Evolutionary conservation across 768 basidiomycete genomes (phyloP).

Genomic region (Lactifluus subvellereus): DNA sequence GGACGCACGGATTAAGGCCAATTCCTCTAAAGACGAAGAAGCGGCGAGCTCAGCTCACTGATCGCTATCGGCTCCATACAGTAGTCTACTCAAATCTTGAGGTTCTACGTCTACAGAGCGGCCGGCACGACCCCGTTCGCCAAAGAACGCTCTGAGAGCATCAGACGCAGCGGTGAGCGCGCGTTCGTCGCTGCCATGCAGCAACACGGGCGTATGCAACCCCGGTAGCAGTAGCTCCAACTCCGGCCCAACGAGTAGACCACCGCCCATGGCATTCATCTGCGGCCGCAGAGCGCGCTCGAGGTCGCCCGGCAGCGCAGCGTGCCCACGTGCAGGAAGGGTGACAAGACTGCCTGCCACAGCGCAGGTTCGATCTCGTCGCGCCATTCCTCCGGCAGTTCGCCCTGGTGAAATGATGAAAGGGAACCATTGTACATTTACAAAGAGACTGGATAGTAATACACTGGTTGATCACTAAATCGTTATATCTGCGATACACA

Average conservation of each 20-base stretch:
- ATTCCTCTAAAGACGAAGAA: neutral
- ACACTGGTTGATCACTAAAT: too few relatives aligned
- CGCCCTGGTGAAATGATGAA: conserved; percentile 3
- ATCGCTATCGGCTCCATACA: neutral
- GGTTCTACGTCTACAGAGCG: neutral
- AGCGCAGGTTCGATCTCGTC: conserved; percentile 1
- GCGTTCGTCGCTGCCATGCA: conserved; percentile 3
- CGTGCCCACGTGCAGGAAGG: neutral
- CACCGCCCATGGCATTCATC: neutral
- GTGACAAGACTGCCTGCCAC: conserved; percentile 2
- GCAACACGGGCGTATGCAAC: conserved; percentile 1
- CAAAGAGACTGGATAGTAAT: too few relatives aligned
- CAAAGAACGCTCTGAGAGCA: neutral
- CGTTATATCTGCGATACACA: too few relatives aligned
- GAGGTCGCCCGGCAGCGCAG: conserved; percentile 5
- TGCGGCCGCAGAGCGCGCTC: neutral
- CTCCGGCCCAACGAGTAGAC: too few relatives aligned
- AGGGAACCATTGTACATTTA: too few relatives aligned
- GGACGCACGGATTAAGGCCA: neutral
- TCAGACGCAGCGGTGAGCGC: neutral
- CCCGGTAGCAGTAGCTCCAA: neutral
- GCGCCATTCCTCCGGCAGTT: neutral
- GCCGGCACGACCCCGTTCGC: neutral
- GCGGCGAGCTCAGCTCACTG: neutral
- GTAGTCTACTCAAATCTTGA: neutral